Evolutionary conservation across 345 rosid genomes (phyloP).

Genomic region (Salix koriyanagi): DNA sequence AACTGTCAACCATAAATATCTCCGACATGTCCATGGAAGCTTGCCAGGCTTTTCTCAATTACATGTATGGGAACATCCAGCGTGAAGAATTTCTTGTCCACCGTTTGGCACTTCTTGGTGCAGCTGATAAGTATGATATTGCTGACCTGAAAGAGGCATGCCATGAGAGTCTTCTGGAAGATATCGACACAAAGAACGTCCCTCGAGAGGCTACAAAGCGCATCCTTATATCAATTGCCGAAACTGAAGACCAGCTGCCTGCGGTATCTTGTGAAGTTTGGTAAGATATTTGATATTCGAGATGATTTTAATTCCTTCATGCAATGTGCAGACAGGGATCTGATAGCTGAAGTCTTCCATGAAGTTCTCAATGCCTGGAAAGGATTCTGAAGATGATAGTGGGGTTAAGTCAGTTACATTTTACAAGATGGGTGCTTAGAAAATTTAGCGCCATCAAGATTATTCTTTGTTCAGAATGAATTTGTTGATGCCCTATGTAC

Average conservation of each 20-base stretch:
- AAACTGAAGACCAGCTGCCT: conserved; percentile 72
- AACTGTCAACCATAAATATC: conserved; percentile 63
- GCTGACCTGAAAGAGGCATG: conserved; percentile 79
- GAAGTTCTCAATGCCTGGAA: conserved; percentile 86
- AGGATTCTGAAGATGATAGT: conserved; percentile 53
- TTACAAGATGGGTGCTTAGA: conserved; percentile 9
- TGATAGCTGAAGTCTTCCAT: conserved; percentile 74
- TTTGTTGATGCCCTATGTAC: conserved; percentile 42
- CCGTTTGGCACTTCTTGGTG: conserved; percentile 67
- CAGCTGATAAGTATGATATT: conserved; percentile 85
- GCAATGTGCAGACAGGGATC: conserved; percentile 73
- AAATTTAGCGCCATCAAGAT: conserved; percentile 23
- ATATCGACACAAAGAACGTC: conserved; percentile 73
- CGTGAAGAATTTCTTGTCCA: conserved; percentile 65
- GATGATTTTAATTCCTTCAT: conserved; percentile 75
- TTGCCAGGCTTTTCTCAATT: conserved; percentile 70
- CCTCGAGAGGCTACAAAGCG: conserved; percentile 81
- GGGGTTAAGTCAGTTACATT: not conserved
- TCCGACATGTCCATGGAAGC: conserved; percentile 79
- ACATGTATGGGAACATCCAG: conserved; percentile 73
- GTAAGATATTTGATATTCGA: conserved; percentile 77
- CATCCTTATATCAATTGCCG: conserved; percentile 56
- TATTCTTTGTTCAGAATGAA: conserved; percentile 47
- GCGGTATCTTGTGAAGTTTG: conserved; percentile 89
- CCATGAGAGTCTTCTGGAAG: conserved; percentile 76